Evolutionary conservation across 805 yeast species (phyloP), one percentile per base, ranked within the genome.

Genomic region (Candida peoriensis): DNA sequence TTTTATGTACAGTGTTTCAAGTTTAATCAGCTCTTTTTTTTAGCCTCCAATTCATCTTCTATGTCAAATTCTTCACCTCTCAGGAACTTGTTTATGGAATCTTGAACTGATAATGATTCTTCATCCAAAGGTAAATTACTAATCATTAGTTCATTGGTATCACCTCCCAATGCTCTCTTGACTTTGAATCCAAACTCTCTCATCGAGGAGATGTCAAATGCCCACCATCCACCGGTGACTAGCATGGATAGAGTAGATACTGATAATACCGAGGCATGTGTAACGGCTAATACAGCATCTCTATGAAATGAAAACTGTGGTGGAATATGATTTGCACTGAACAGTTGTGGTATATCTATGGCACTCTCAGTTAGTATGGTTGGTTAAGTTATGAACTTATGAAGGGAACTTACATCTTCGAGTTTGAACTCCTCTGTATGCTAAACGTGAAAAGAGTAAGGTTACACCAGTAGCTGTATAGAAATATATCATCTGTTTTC

Each of bases 271-370:
- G 95, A 75, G 2, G 96, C 94, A 26, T 84, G 80, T 0, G 81
- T 76, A 3, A 89, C 86, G 0, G 96, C 96, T 26, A 78, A 76
- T 22, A 86, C 74, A 2, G 96, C 96, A 55, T 88, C 96, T 36
- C 76, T 74, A 42, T 84, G 77, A 54, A 84, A 78, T 20, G 83
- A 80, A 51, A 80, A 82, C n/a, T 77, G 68, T 5, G 96, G 96
- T 2, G 94, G 94, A 38, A 76, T 72, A 50, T 87, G 90, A 58
- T 88, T 88, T 10, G 89, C 86, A 48, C 85, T 88, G 59, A 84
- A 89, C 48, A 78, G 67, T 28, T 70, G 71, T 7, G 96, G 96
- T 6, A 76, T 59, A 48, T 76, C 73, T 63, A 33, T 8, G 8
- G n/a, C n/a, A n/a, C n/a, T n/a, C n/a, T 21, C 12, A 19, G 48